phyloP scores from a whole-genome alignment of 2,329 filamentous ascomycete species.

The Stylonectria norvegica region DNA sequence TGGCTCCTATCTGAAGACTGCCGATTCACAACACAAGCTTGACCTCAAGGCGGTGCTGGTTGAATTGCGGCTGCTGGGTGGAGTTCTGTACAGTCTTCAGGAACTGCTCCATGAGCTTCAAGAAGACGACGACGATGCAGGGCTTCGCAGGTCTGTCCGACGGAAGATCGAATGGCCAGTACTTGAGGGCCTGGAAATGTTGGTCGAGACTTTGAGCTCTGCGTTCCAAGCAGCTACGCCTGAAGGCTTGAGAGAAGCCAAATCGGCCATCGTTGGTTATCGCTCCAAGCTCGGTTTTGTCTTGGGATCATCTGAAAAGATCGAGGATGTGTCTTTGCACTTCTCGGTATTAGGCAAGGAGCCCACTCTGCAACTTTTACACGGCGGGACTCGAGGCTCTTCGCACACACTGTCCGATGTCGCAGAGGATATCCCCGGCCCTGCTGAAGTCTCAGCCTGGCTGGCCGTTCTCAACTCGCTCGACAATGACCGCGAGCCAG shows the following conservation, averaged over 20 bases:
- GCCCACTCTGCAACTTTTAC: conserved; percentile 15
- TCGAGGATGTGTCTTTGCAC: conserved; percentile 20
- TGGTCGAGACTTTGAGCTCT: conserved; percentile 14
- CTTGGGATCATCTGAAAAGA: conserved; percentile 23
- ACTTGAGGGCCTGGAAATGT: conserved; percentile 19
- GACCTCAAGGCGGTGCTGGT: conserved; percentile 15
- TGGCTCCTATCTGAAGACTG: conserved; percentile 9
- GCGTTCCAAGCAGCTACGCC: conserved; percentile 14
- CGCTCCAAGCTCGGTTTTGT: conserved; percentile 24
- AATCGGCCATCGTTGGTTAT: conserved; percentile 14
- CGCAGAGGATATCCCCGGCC: conserved; percentile 9
- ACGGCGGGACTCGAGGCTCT: conserved; percentile 1
- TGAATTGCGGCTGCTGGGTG: conserved; percentile 23
- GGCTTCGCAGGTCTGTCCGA: background rate
- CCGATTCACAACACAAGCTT: background rate
- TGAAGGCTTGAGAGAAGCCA: conserved; percentile 21
- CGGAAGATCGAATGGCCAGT: conserved; percentile 13
- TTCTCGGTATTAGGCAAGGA: conserved; percentile 20
- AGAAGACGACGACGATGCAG: conserved; percentile 1
- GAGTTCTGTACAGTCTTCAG: conserved; percentile 23
- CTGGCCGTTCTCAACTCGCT: conserved; percentile 18
- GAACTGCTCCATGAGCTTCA: conserved; percentile 19
- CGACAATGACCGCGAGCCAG: conserved; percentile 25
- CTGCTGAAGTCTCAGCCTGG: conserved; percentile 21
- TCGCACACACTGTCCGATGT: conserved; percentile 1